Evolutionary conservation across 2,329 filamentous ascomycete genomes (phyloP), one percentile per base, ranked within the genome.

Genomic region (Pestalotiopsis sp.): DNA sequence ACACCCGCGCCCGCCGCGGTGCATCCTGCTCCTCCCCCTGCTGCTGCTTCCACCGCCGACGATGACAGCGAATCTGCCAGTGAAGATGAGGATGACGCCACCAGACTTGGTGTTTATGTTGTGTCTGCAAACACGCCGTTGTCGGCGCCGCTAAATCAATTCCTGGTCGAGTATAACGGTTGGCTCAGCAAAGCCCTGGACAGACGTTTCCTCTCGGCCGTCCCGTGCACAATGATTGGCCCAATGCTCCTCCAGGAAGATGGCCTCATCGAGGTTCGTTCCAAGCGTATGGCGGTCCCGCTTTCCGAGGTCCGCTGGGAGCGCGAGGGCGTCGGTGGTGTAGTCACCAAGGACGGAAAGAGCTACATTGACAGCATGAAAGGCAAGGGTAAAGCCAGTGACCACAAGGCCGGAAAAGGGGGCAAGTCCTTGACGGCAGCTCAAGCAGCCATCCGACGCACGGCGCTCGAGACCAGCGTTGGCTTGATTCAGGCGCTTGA

Each of bases 241-340:
- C 87, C 94, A n/a, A 85, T 91, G 69, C 87, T 98, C 59, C 84
- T 94, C n/a, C 92, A 95, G 76, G 94, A 97, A 78, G 93, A 95
- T 60, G 82, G 82, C 1, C 84, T 98, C 9, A 85, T 85, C 64
- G 91, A 92, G 52, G 84, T 94, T 38, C 90, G 89, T 66, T 92
- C 89, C 68, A 91, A 92, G 57, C 90, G 95, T 41, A 84, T 98
- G 66, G 95, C 94, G n/a, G 91, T 98, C 31, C 95, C 94, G 1
- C 85, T 97, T 0, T 92, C 92, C 60, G 93, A 97, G 77, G 86
- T 96, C 59, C 90, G 93, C 63, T 97, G 94, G 94, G 94, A 97
- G 83, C 89, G 90, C 65, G 93, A 96, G 76, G 89, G 89, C 66
- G 88, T 89, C 70, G 90, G 86, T 73, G 90, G 86, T 77, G 86